phyloP scores from a whole-genome alignment of 2,329 filamentous ascomycete genomes.

The Penicillium verrucosum region DNA sequence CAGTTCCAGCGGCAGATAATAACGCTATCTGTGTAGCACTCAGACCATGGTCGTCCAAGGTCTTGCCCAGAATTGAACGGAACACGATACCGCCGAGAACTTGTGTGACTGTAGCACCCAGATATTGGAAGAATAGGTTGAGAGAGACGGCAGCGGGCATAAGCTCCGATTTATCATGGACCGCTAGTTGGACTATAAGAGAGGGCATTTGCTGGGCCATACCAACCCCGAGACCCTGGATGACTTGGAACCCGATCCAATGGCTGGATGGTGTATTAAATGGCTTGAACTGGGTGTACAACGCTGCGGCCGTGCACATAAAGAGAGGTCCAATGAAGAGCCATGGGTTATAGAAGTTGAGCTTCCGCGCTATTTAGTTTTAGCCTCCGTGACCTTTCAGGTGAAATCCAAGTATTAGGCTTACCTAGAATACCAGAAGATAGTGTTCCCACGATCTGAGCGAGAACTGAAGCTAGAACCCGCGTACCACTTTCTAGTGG shows the following conservation, averaged over 20 bases:
- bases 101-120: conserved; percentile 1
- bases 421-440: background rate
- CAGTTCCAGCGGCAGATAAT: background rate
- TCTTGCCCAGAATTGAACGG: background rate
- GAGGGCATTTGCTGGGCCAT: conserved; percentile 7
- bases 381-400: background rate
- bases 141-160: conserved; percentile 3
- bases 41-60: background rate
- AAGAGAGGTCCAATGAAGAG: conserved; percentile 1
- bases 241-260: conserved; percentile 8
- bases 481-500: background rate
- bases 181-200: conserved; percentile 2
- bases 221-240: conserved; percentile 6
- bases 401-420: background rate
- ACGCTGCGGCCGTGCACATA: background rate
- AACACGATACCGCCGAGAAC: background rate
- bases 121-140: conserved; percentile 4
- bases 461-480: background rate
- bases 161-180: conserved; percentile 1
- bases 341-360: conserved; percentile 5
- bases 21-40: background rate
- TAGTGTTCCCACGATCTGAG: background rate
- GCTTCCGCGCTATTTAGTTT: background rate
- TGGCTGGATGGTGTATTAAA: conserved; percentile 2
- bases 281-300: conserved; percentile 1